Evolutionary conservation across 495 filamentous ascomycete species (phyloP).

Genomic region (Aspergillus kassunensis): DNA sequence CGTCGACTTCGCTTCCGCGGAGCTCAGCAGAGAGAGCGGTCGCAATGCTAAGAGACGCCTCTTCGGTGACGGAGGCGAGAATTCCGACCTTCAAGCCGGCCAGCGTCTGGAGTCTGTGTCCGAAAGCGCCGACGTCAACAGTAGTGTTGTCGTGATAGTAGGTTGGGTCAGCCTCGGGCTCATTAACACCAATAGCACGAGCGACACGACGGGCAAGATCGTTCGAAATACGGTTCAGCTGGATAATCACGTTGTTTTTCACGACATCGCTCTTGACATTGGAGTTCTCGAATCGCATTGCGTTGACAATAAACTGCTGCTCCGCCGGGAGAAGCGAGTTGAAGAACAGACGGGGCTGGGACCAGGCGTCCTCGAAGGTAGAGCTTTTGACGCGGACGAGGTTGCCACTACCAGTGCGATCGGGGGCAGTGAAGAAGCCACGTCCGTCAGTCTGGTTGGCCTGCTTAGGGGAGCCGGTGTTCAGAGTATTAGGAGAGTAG

Average conservation of each 20-base stretch:
- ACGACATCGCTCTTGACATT: conserved; percentile 55
- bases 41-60: conserved; percentile 44
- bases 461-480: conserved; percentile 60
- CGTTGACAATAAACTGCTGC: conserved; percentile 75
- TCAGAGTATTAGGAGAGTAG: conserved; percentile 65
- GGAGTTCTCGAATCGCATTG: conserved; percentile 68
- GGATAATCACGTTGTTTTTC: conserved; percentile 55
- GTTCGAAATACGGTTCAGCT: conserved; percentile 69
- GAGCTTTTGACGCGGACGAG: conserved; percentile 57
- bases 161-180: conserved; percentile 53
- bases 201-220: conserved; percentile 67
- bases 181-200: conserved; percentile 52
- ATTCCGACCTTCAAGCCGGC: conserved; percentile 66
- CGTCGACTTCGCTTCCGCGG: conserved; percentile 44
- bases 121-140: conserved; percentile 57
- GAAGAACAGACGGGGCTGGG: conserved; percentile 71
- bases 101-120: conserved; percentile 52
- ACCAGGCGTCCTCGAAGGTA: conserved; percentile 73
- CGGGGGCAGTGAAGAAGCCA: conserved; percentile 71
- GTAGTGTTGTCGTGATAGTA: conserved; percentile 74
- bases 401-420: conserved; percentile 47
- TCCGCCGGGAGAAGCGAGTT: conserved; percentile 68
- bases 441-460: conserved; percentile 66
- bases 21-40: conserved; percentile 44
- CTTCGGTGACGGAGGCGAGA: conserved; percentile 46